phyloP scores from a whole-genome alignment of 352 stramenopile species.

The Globisporangium acanthophoron region DNA sequence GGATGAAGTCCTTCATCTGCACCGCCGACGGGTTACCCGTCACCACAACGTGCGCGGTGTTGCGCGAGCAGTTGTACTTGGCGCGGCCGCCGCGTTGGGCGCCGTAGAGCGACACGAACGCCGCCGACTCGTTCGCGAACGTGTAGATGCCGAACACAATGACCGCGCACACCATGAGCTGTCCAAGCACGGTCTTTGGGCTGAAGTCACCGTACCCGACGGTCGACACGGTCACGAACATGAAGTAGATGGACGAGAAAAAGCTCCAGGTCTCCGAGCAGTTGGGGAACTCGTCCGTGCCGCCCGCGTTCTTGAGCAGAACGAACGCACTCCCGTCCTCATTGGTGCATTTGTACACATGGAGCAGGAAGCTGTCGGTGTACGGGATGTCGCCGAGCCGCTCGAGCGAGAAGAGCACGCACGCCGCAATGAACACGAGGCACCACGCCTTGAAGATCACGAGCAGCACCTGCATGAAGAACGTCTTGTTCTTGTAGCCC shows the following conservation, averaged over 20 bases:
- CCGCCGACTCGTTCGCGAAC: constrained; percentile 79
- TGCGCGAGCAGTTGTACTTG: constrained; percentile 58
- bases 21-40: constrained; percentile 73
- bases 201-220: constrained; percentile 86
- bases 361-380: constrained; percentile 76
- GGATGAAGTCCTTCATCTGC: constrained; percentile 84
- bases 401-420: constrained; percentile 81
- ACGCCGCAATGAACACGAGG: constrained; percentile 80
- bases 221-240: constrained; percentile 86
- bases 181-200: constrained; percentile 76
- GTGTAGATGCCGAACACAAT: constrained; percentile 87
- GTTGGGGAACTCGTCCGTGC: constrained; percentile 38
- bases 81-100: constrained; percentile 50
- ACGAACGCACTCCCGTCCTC: constrained; percentile 37
- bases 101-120: constrained; percentile 71
- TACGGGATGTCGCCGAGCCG: constrained; percentile 76
- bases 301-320: constrained; percentile 43
- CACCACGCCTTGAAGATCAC: constrained; percentile 72
- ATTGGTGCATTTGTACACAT: constrained; percentile 82
- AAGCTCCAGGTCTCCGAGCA: constrained; percentile 83
- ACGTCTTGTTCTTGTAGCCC: constrained; percentile 74
- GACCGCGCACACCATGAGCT: constrained; percentile 72
- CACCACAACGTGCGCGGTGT: constrained; percentile 80
- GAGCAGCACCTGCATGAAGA: constrained; percentile 68
- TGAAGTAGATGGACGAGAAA: constrained; percentile 88